Conservation (phyloP, 2,329 filamentous ascomycete species). For the Emydomyces testavorans region DNA sequence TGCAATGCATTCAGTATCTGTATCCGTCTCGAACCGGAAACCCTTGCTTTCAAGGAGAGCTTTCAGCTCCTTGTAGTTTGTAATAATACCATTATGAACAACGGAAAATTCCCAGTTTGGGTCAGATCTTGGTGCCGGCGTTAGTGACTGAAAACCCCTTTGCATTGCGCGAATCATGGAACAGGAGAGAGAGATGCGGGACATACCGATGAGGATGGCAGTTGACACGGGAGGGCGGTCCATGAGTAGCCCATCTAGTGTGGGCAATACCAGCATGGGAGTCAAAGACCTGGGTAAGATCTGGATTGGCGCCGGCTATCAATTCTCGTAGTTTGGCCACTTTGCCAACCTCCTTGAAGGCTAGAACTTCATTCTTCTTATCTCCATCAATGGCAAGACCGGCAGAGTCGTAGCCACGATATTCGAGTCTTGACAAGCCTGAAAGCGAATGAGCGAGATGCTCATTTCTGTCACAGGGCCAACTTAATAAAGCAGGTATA, state of each 20-base stretch:
- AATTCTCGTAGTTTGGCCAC: constrained; percentile 91
- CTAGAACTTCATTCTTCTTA: constrained; percentile 95
- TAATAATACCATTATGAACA: constrained; percentile 99
- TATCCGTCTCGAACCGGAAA: constrained; percentile 98
- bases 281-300: constrained; percentile 87
- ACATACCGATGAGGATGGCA: constrained; percentile 94
- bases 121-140: constrained; percentile 56
- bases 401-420: constrained; percentile 96
- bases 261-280: constrained; percentile 98
- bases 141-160: neutral
- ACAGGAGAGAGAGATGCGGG: neutral
- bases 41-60: constrained; percentile 85
- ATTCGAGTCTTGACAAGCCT: constrained; percentile 93
- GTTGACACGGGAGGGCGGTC: constrained; percentile 82
- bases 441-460: constrained; percentile 17
- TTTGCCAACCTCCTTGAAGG: constrained; percentile 99
- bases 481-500: neutral
- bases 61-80: constrained; percentile 99
- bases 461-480: neutral
- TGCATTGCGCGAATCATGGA: neutral
- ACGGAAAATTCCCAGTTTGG: constrained; percentile 90
- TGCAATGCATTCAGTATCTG: constrained; percentile 97
- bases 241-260: constrained; percentile 98
- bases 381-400: constrained; percentile 92
- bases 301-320: constrained; percentile 70